Evolutionary conservation across 768 basidiomycete species (phyloP).

Genomic region (Strobilomyces echinocephalus): DNA sequence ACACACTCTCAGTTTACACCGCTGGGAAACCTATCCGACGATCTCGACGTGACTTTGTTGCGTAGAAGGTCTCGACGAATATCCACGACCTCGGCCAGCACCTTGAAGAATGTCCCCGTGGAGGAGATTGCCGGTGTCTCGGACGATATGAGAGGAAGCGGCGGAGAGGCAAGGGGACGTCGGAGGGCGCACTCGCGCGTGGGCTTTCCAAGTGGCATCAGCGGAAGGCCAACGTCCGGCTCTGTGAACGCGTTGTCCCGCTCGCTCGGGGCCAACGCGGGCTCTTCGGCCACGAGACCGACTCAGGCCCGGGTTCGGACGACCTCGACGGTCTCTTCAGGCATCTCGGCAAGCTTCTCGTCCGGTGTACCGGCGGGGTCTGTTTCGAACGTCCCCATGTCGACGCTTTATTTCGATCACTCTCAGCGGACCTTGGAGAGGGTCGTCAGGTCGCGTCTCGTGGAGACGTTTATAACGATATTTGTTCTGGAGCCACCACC

Average conservation of each 20-base stretch:
- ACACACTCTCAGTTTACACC: slow-evolving; percentile 56
- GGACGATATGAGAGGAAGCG: slow-evolving; percentile 23
- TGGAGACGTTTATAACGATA: slow-evolving; percentile 72
- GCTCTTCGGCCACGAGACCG: slow-evolving; percentile 34
- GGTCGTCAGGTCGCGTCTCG: slow-evolving; percentile 64
- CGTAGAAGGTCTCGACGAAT: slow-evolving; percentile 57
- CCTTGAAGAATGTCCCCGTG: slow-evolving; percentile 41
- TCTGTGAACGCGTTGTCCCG: slow-evolving; percentile 13
- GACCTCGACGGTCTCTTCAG: slow-evolving; percentile 48
- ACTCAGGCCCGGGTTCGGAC: slow-evolving; percentile 46
- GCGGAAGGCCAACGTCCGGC: slow-evolving; percentile 5
- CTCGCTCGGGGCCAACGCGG: slow-evolving; percentile 11
- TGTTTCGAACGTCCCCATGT: slow-evolving; percentile 19
- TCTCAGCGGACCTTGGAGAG: slow-evolving; percentile 69
- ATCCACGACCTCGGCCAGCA: slow-evolving; percentile 54
- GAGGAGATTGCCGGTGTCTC: slow-evolving; percentile 37
- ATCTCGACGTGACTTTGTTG: slow-evolving; percentile 58
- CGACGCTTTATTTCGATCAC: slow-evolving; percentile 46
- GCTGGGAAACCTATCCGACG: slow-evolving; percentile 60
- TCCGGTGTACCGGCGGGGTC: slow-evolving; percentile 3
- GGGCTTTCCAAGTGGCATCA: slow-evolving; percentile 32
- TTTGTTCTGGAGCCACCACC: slow-evolving; percentile 34
- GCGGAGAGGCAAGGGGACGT: slow-evolving; percentile 35
- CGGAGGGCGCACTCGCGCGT: slow-evolving; percentile 44
- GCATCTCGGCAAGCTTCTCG: slow-evolving; percentile 6